These are phyloP conservation scores for Cytospora leucostoma DNA, from an alignment of 2,329 filamentous ascomycete species.

Conservation along the genomic window DNA sequence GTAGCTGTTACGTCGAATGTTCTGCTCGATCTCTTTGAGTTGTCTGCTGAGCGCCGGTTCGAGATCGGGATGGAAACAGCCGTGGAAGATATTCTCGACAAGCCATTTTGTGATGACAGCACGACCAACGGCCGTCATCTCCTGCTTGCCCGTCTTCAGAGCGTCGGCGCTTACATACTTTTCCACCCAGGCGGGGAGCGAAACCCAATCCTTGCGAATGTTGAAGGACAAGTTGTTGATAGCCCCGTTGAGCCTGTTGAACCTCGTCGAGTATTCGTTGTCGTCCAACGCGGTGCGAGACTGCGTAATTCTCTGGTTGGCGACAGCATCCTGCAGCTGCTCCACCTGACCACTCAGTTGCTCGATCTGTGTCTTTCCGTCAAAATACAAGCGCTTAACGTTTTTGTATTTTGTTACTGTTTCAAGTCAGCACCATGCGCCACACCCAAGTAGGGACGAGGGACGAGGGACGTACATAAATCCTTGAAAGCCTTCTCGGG, in stretches of 20 bases:
- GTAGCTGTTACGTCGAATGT: conserved; percentile 77
- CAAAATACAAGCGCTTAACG: conserved; percentile 96
- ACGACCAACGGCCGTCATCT: conserved; percentile 94
- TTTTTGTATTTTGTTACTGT: conserved; percentile 95
- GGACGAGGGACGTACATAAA: conserved; percentile 47
- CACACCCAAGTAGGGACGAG: conserved; percentile 18
- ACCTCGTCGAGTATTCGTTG: conserved; percentile 86
- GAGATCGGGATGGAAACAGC: conserved; percentile 88
- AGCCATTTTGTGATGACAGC: conserved; percentile 89
- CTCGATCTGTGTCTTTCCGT: conserved; percentile 90
- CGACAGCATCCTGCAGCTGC: conserved; percentile 94
- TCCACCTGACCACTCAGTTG: conserved; percentile 85
- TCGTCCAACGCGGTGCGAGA: conserved; percentile 94
- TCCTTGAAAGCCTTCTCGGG: conserved; percentile 60
- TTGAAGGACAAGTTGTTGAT: conserved; percentile 95
- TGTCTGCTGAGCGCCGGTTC: conserved; percentile 74
- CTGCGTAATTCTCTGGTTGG: conserved; percentile 91
- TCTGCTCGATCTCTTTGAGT: conserved; percentile 84
- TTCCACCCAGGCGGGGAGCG: conserved; percentile 77
- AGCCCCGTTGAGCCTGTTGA: conserved; percentile 87
- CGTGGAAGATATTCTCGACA: conserved; percentile 86
- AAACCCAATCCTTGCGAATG: conserved; percentile 91
- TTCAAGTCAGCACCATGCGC: conserved; percentile 35
- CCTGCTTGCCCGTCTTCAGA: conserved; percentile 83
- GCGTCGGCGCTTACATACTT: conserved; percentile 82